Base-by-base conservation (phyloP, 2,329 filamentous ascomycete genomes). In the Fusarium devonianum region DNA sequence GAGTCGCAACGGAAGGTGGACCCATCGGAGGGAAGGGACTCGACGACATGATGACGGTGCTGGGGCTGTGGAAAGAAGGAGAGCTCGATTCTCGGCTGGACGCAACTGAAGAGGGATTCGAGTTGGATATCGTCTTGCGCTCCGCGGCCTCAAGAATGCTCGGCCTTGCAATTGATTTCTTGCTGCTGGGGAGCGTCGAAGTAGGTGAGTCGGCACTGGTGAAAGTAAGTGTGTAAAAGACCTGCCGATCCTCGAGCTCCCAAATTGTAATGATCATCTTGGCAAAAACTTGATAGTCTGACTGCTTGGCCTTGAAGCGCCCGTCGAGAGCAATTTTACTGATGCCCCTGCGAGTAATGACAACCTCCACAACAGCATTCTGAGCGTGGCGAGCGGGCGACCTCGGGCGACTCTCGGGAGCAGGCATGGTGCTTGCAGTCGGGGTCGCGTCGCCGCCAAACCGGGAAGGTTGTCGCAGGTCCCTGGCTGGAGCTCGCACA, bases 191-290 rank as follows among this genome's bases (percentile, higher is more conserved):
- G 5, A 73, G 58, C 1, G 68, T 63, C 0, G 73, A 64, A 2
- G 69, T 45, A 0, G 69, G 66, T 1, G 75, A 75, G 13, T 78
- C 74, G 10, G 82, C 79, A 53, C 79, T 85, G 9, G 88, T 92
- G 53, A 92, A 92, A 0, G 87, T 90, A 49, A 92, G 73, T 2
- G 87, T 91, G 65, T 85, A 92, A 69, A 87, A 91, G 8, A 79
- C 83, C 58, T 86, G 81, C 14, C 80, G 78, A 30, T 88, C 83
- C 28, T 88, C 82, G n/a, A 82, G 76, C 51, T 83, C 79, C 86
- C 88, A 92, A 6, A 89, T 81, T 1, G 85, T 88, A 16, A 92
- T 83, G 35, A 91, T 89, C 86, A 92, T 89, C 57, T 86, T 87
- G 16, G 88, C 86, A 55, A 83, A 82, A 0, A 83, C 70, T 61